Evolutionary conservation across 176 grass and related monocot genomes (phyloP), one percentile per base, ranked within the genome.

Genomic region (Ensete glaucum): DNA sequence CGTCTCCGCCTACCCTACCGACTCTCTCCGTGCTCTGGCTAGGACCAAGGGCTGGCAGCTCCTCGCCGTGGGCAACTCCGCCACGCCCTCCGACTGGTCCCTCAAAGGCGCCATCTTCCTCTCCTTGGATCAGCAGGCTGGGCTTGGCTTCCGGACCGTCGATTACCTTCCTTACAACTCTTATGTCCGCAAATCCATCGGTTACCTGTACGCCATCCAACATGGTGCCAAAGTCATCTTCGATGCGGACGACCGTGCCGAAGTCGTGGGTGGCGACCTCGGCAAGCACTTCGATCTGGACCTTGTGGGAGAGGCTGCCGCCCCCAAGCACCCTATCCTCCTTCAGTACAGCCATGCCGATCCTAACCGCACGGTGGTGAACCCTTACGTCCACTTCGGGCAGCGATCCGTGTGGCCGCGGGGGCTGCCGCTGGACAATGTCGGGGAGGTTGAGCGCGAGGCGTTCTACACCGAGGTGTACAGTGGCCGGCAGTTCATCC

Each of bases 361-460:
- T 70, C 85, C 90, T 13, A 96, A 96, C 77, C 81, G 93, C 50
- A 96, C 87, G 0, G 93, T 96, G 60, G 83, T 92, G 16, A 96
- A 96, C 67, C 93, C 93, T 9, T 96, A 96, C n/a, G 84, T 96
- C 81, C 93, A 96, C 70, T 96, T 96, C 7, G 93, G 93, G 50
- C 93, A 96, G 87, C 87, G 93, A 0, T 96, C 93, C 0, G 87
- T 96, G 60, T 96, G 93, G 93, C 93, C 93, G 15, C 67, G 93
- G 56, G 93, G 93, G 16, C 79, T 96, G 66, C 93, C 93, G 1
- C 85, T 96, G 49, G 89, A 96, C 21, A 85, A 83, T 58, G 90
- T 90, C 70, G 93, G 93, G 25, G 85, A 96, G 43, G 93, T 96
- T 13, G 93, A 58, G 6, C 90, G 88, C 50, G 93, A 96, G 83